Evolutionary conservation across 106 monocot genomes (phyloP).

Genomic region (Apostasia shenzhenica): DNA sequence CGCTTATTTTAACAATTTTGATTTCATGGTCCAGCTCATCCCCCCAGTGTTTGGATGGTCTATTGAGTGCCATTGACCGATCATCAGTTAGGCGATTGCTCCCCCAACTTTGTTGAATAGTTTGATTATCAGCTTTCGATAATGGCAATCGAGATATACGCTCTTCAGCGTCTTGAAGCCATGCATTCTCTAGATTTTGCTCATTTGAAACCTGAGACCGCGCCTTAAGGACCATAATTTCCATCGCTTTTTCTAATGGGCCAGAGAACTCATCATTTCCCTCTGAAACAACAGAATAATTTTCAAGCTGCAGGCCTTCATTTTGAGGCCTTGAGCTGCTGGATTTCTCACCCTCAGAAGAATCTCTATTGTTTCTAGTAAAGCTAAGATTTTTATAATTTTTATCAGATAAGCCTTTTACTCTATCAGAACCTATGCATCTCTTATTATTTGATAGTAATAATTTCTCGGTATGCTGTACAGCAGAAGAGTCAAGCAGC

Average conservation of each 20-base stretch:
- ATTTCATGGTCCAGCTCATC: constrained; percentile 30
- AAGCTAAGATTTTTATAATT: not conserved
- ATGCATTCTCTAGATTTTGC: constrained; percentile 65
- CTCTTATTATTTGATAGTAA: constrained; percentile 2
- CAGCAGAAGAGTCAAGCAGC: not conserved
- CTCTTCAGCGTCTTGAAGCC: constrained; percentile 56
- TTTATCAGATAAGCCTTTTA: constrained; percentile 11
- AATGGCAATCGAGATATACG: constrained; percentile 17
- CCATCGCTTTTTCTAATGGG: constrained; percentile 1
- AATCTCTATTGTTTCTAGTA: constrained; percentile 19
- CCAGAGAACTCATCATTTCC: constrained; percentile 4
- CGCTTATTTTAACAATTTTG: constrained; percentile 22
- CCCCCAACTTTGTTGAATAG: constrained; percentile 34
- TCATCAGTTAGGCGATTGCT: constrained; percentile 7
- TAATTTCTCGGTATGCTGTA: constrained; percentile 5
- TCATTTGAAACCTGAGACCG: constrained; percentile 17
- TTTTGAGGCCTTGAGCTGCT: constrained; percentile 10
- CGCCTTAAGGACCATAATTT: constrained; percentile 4
- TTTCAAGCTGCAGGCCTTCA: constrained; percentile 2
- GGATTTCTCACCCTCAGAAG: constrained; percentile 11
- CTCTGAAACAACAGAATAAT: constrained; percentile 6
- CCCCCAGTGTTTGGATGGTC: constrained; percentile 13
- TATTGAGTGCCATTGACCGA: not conserved
- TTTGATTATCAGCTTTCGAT: constrained; percentile 36
- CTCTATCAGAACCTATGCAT: not conserved